Evolutionary conservation across 1,284 basidiomycete genomes (phyloP).

Genomic region (Rhodotorula sp.): DNA sequence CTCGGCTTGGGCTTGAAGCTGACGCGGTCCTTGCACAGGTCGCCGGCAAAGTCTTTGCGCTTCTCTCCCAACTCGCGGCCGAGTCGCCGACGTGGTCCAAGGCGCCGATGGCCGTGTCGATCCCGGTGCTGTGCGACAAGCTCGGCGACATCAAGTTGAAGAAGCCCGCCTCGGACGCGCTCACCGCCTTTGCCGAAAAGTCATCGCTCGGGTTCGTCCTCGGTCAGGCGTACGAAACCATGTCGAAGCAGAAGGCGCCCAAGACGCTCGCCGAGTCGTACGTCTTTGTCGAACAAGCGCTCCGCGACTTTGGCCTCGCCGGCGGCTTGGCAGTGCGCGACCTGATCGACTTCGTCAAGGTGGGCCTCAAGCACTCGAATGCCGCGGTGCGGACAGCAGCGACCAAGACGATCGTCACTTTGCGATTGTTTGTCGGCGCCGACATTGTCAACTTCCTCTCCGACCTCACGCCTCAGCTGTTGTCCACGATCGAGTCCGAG

Average conservation of each 20-base stretch:
- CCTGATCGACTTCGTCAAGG: slow-evolving; percentile 88
- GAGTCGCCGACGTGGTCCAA: slow-evolving; percentile 78
- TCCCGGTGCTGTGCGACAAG: slow-evolving; percentile 89
- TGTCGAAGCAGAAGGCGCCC: slow-evolving; percentile 92
- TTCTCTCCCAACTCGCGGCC: slow-evolving; percentile 72
- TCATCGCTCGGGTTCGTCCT: slow-evolving; percentile 93
- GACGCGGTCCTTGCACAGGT: slow-evolving; percentile 60
- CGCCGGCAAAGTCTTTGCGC: slow-evolving; percentile 77
- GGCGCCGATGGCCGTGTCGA: slow-evolving; percentile 77
- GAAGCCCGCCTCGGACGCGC: slow-evolving; percentile 89
- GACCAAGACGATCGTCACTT: slow-evolving; percentile 88
- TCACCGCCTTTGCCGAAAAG: slow-evolving; percentile 81
- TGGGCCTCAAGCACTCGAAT: slow-evolving; percentile 86
- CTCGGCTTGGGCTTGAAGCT: background rate
- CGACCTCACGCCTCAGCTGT: slow-evolving; percentile 89
- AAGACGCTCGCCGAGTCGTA: slow-evolving; percentile 94
- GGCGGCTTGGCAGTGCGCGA: slow-evolving; percentile 74
- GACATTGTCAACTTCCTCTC: slow-evolving; percentile 89
- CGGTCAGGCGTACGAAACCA: slow-evolving; percentile 84
- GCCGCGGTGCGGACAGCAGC: slow-evolving; percentile 90
- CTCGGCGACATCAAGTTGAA: slow-evolving; percentile 96
- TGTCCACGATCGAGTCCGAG: slow-evolving; percentile 86
- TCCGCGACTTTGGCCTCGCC: slow-evolving; percentile 89
- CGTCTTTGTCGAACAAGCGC: slow-evolving; percentile 80
- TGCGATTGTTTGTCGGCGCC: slow-evolving; percentile 86